These are phyloP conservation scores for Chaetoceros muelleri DNA, from an alignment of 108 stramenopile species.

Conservation along the genomic window DNA sequence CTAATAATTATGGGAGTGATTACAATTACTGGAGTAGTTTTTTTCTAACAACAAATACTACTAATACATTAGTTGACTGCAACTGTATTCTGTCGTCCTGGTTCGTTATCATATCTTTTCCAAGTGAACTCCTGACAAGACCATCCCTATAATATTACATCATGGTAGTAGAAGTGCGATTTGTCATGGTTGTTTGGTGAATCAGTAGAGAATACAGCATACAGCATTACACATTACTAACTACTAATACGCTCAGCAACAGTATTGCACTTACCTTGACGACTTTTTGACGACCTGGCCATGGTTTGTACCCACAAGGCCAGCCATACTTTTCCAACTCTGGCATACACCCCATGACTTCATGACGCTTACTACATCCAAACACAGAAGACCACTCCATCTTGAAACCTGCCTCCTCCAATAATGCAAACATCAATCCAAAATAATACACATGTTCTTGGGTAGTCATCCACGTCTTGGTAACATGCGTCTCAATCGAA, in stretches of 20 bases:
- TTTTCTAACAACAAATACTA: too few relatives aligned
- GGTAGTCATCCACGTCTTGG: conserved; percentile 44
- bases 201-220: too few relatives aligned
- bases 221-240: too few relatives aligned
- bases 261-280: too few relatives aligned
- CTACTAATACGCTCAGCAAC: too few relatives aligned
- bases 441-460: conserved; percentile 49
- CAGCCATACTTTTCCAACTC: conserved; percentile 25
- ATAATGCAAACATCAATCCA: conserved; percentile 32
- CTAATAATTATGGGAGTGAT: too few relatives aligned
- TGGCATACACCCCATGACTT: conserved; percentile 33
- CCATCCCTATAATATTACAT: too few relatives aligned
- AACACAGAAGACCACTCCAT: conserved; percentile 24
- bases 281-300: conserved; percentile 29
- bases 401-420: conserved; percentile 56
- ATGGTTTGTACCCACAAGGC: conserved; percentile 35
- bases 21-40: too few relatives aligned
- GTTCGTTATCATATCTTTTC: conserved; percentile 14
- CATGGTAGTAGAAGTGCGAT: too few relatives aligned
- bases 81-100: too few relatives aligned
- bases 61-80: too few relatives aligned
- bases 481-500: conserved; percentile 46
- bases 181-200: too few relatives aligned
- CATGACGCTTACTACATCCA: conserved; percentile 39
- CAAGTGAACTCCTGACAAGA: conserved; percentile 20